Conservation (phyloP, 208 protist genomes). For the Tetramitus jugosus region DNA sequence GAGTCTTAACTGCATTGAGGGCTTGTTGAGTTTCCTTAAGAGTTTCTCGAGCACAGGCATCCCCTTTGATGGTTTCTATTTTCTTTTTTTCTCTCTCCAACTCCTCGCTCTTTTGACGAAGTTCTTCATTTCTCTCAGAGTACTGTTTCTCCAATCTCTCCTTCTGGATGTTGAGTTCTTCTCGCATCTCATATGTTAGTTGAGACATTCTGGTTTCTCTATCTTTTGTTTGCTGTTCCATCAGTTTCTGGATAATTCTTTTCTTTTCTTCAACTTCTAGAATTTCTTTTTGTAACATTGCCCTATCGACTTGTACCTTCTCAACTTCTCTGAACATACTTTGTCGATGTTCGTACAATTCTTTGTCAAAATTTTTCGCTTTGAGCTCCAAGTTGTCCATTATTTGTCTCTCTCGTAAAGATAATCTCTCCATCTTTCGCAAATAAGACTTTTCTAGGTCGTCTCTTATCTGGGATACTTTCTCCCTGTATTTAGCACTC, state of each 20-base stretch:
- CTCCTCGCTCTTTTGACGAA: neutral
- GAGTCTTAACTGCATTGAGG: too few species aligned
- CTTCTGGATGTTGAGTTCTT: neutral
- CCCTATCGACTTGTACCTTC: neutral
- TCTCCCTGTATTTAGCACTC: conserved; percentile 1
- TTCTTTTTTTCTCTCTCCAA: neutral
- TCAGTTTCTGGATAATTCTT: neutral
- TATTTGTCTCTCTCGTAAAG: neutral
- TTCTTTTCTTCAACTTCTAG: neutral
- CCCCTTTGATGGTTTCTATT: too few species aligned
- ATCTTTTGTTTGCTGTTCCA: neutral
- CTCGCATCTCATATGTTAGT: neutral
- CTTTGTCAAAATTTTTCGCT: conserved; percentile 4
- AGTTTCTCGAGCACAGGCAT: too few species aligned
- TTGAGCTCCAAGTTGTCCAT: neutral
- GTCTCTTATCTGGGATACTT: neutral
- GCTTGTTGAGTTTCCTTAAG: too few species aligned
- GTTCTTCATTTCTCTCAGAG: neutral
- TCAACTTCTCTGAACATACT: conserved; percentile 12
- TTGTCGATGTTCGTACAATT: conserved; percentile 1
- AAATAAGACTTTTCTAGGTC: conserved; percentile 7
- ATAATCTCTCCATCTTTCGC: neutral
- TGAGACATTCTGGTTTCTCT: neutral
- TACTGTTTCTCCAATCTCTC: neutral
- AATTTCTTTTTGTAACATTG: neutral